Evolutionary conservation across 2,329 filamentous ascomycete genomes (phyloP).

Genomic region (Penicillium sp.): DNA sequence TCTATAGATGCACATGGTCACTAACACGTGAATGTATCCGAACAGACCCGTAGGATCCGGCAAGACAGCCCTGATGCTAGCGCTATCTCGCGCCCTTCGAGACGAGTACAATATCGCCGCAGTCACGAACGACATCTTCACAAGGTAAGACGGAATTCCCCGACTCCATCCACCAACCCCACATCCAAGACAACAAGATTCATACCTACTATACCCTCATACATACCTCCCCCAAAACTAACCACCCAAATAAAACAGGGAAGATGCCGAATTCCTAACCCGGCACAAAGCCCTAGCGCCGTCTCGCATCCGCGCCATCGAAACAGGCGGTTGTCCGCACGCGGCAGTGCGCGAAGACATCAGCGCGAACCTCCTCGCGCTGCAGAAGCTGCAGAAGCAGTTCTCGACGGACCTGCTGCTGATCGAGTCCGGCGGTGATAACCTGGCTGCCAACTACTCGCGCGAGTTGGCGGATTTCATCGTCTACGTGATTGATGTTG

Average conservation of each 20-base stretch:
- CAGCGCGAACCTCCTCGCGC: constrained; percentile 78
- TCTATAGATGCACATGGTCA: background rate
- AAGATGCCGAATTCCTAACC: constrained; percentile 96
- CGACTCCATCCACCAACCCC: background rate
- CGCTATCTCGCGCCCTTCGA: constrained; percentile 76
- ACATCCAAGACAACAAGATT: background rate
- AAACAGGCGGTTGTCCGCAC: constrained; percentile 94
- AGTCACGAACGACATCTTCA: constrained; percentile 99
- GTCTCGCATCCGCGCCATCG: constrained; percentile 81
- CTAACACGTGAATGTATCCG: background rate
- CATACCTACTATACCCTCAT: background rate
- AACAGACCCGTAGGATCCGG: constrained; percentile 84
- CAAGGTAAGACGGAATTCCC: constrained; percentile 42
- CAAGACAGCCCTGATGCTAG: constrained; percentile 94
- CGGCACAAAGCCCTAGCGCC: constrained; percentile 74
- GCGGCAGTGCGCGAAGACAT: constrained; percentile 97
- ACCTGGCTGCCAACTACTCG: constrained; percentile 92
- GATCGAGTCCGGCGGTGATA: constrained; percentile 93
- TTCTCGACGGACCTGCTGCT: constrained; percentile 77
- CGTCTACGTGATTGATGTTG: constrained; percentile 96
- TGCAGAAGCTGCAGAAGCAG: constrained; percentile 75
- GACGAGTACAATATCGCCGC: constrained; percentile 77
- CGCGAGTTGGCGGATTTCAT: constrained; percentile 94
- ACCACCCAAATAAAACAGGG: constrained; percentile 40
- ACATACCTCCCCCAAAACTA: background rate